Base-by-base conservation (phyloP, 192 early-diverging fungal species). In the Gigaspora rosea region DNA sequence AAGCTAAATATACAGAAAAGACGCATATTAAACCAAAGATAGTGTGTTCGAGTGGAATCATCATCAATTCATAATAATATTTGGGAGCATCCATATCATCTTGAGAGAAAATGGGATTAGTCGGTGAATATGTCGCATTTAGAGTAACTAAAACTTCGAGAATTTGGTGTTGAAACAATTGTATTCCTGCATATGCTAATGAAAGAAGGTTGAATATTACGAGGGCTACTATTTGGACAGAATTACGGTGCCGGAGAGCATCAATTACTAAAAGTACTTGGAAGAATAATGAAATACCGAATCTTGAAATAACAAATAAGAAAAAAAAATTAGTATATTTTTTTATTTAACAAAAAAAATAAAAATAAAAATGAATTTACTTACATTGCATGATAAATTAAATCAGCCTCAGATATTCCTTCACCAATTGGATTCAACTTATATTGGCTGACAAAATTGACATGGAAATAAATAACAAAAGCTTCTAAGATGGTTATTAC, bases 101-200 rank as follows among this genome's bases (percentile, higher is more conserved):
- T 11, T 51, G 0, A 33, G 48, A 11, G 11, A 36, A 65, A 35
- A 36, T 22, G n/a, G 8, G 8, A 4, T 0, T 0, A 66, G 65
- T 50, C 35, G 50, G 63, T 7, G 0, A 9, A 52, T 27, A 76
- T 33, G 0, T 20, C 8, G 75, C 59, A 3, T 27, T 22, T 35
- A 41, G 9, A 4, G 50, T 50, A 8, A 63, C 75, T 36, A 22
- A 2, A 16, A 66, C 75, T 76, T 76, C 75, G 8, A 76, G 32
- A 18, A 66, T 76, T 41, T 20, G 50, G 22, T 76, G 75, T 76
- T 85, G 83, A 68, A 79, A 80, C 63, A 82, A 50, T 80, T 94
- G 93, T 72, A 94, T 89, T 32, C 89, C 83, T 18, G 92, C 95
- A 27, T 27, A 27, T 27, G 27, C 27, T 27, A 27, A 27, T 27